Base-by-base conservation (phyloP, 208 protist genomes). In the Jaenimonas drosophilae region DNA sequence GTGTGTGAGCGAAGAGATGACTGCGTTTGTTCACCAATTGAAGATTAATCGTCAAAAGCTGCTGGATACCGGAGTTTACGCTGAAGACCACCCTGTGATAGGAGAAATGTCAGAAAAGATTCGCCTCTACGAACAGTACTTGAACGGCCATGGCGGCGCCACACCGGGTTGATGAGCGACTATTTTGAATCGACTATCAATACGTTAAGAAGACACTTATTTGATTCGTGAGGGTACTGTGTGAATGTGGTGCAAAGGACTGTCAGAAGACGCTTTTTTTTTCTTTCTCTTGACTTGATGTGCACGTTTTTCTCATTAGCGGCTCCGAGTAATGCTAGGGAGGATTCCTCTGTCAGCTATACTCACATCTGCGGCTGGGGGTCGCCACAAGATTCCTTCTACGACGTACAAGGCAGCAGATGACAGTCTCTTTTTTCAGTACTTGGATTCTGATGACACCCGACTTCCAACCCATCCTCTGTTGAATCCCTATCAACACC, bases 101-200 rank as follows among this genome's bases (percentile, higher is more conserved):
- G 41, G 32, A 30, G 81, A 91, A 54, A 94, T 94, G 86, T 63
- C 45, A 4, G 71, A 88, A 30, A 94, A 94, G 53, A 90, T 94
- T 41, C 49, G 46, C 14, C 43, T 87, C n/a, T 94, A 94, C 46
- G 85, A 93, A 47, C 54, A 86, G 31, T 89, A 88, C 45, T 32
- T 84, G 16, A 30, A 45, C 4, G 19, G 29, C 6, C 49, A 64
- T 26, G 64, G 54, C 20, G 12, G 9, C 12, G 16, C 53, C 21
- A 33, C 4, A 24, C 6, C 16, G 25, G 46, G 30, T 6, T 4
- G 25, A 48, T 21, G 29, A 30, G 29, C 7, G 4, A 9, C 16
- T 44, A n/a, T 45, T 19, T 11, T n/a, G n/a, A n/a, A n/a, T n/a
- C n/a, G n/a, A n/a, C n/a, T n/a, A n/a, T n/a, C n/a, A n/a, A n/a